Conservation (phyloP, 2,329 filamentous ascomycete species). For the Arachnomyces sp. region DNA sequence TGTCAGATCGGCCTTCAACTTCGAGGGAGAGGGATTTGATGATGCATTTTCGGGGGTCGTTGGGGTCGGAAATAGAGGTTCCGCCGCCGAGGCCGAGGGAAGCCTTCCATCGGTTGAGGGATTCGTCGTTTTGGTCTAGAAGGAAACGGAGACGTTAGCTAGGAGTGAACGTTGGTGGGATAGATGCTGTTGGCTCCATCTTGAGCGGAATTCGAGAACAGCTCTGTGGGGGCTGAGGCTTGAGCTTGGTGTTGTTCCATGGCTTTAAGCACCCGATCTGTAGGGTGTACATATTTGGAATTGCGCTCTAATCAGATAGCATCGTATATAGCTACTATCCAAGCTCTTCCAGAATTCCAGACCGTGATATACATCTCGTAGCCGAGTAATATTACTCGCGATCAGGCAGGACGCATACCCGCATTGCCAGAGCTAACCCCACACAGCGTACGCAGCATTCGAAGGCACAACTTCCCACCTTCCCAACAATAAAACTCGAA, state of each 20-base stretch:
- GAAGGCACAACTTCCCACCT: too few species aligned
- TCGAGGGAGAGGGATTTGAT: slow-evolving; percentile 88
- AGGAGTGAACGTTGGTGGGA: neutral
- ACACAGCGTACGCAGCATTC: too few species aligned
- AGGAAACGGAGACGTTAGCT: neutral
- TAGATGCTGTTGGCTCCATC: neutral
- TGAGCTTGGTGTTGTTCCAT: neutral
- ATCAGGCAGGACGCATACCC: too few species aligned
- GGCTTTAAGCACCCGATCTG: neutral
- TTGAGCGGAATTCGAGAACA: too few species aligned
- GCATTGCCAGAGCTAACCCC: too few species aligned
- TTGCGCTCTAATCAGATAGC: neutral
- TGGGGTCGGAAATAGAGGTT: slow-evolving; percentile 64
- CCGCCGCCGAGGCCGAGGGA: slow-evolving; percentile 78
- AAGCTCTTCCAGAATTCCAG: neutral
- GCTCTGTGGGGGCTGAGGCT: too few species aligned
- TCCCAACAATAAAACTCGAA: too few species aligned
- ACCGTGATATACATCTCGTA: neutral
- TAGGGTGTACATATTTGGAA: slow-evolving; percentile 8
- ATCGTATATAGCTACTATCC: neutral
- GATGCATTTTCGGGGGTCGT: slow-evolving; percentile 82
- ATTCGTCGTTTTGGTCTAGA: slow-evolving; percentile 70
- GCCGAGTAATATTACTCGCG: too few species aligned
- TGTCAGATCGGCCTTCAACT: slow-evolving; percentile 70
- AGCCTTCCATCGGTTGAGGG: slow-evolving; percentile 94